These are phyloP conservation scores for Phytophthora brassicae DNA, from an alignment of 352 stramenopile genomes.

Conservation along the genomic window DNA sequence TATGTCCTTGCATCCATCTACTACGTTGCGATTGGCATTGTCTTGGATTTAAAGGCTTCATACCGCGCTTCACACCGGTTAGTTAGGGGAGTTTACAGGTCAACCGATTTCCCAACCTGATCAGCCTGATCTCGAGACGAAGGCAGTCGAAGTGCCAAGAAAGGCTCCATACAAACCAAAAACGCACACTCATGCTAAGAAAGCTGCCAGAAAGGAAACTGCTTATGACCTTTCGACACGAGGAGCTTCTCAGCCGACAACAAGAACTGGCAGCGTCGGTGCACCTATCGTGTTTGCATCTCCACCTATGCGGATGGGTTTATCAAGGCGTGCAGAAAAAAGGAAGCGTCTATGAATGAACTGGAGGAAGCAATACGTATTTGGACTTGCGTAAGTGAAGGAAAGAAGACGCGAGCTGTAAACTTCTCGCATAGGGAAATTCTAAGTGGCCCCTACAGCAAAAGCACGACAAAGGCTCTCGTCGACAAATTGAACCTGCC, in stretches of 20 bases:
- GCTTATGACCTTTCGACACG: too few relatives aligned
- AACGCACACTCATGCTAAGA: too few relatives aligned
- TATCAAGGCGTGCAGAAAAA: background rate
- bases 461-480: background rate
- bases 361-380: slow-evolving; percentile 5
- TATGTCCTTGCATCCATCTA: slow-evolving; percentile 5
- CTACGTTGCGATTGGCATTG: slow-evolving; percentile 1
- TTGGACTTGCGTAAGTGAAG: background rate
- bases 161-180: too few relatives aligned
- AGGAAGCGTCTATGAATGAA: background rate
- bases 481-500: background rate
- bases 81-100: slow-evolving; percentile 6
- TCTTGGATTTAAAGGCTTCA: slow-evolving; percentile 10
- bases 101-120: too few relatives aligned
- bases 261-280: too few relatives aligned
- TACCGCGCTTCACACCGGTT: background rate
- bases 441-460: background rate
- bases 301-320: background rate
- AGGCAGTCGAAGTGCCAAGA: too few relatives aligned
- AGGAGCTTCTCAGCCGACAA: too few relatives aligned
- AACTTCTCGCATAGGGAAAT: slow-evolving; percentile 9
- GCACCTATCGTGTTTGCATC: background rate
- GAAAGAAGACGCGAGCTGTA: background rate
- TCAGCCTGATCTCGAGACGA: too few relatives aligned
- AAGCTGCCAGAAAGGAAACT: too few relatives aligned